Evolutionary conservation across 768 basidiomycete species (phyloP).

Genomic region (Lactarius hengduanensis): DNA sequence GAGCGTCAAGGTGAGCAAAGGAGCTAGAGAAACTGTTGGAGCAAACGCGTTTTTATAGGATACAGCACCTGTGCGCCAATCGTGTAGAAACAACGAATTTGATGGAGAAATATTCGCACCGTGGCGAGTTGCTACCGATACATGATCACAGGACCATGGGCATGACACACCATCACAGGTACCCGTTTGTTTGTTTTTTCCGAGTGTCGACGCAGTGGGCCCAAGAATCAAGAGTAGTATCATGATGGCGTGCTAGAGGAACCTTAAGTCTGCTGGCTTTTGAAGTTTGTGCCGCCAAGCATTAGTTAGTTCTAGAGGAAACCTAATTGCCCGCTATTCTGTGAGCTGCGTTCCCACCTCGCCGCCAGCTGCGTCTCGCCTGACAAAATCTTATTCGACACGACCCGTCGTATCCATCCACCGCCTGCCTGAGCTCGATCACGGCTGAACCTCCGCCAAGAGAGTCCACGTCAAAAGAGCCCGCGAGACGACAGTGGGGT

Average conservation of each 20-base stretch:
- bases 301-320: neutral
- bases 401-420: neutral
- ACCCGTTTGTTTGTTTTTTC: neutral
- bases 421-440: neutral
- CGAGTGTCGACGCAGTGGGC: neutral
- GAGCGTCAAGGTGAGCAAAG: neutral
- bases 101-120: neutral
- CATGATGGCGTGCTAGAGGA: neutral
- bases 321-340: neutral
- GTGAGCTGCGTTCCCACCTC: neutral
- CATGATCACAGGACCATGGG: neutral
- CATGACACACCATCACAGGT: neutral
- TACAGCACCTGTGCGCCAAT: neutral
- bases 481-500: neutral
- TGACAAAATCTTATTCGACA: neutral
- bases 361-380: neutral
- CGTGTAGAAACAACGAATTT: neutral
- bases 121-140: neutral
- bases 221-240: neutral
- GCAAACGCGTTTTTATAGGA: neutral
- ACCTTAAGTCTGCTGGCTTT: neutral
- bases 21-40: neutral
- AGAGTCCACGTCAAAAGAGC: neutral
- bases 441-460: neutral
- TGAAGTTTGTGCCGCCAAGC: neutral